Evolutionary conservation across 768 basidiomycete genomes (phyloP), one percentile per base, ranked within the genome.

Genomic region (Kwoniella pini): DNA sequence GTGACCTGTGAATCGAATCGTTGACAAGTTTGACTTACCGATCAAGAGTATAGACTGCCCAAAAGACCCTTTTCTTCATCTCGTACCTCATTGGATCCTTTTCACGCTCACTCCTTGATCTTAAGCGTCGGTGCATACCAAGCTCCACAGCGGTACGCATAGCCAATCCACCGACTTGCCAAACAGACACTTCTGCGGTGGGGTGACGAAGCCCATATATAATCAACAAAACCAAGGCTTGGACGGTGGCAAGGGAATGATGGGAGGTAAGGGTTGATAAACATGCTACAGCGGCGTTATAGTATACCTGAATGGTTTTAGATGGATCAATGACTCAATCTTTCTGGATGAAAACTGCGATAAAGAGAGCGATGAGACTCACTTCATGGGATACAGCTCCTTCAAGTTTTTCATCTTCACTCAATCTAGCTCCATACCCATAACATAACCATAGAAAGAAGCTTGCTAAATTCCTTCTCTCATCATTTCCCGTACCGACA

Each of bases 201-300:
- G 54, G 60, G 44, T 61, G 60, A 2, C 52, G 38, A 19, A 58
- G 62, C 15, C 49, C 44, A 27, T 67, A 69, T 12, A 71, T 64
- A 31, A 57, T 63, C 55, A 74, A 57, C 24, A 74, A 50, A 7
- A 71, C 30, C 3, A 74, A 51, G 0, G 68, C 66, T 56, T 74
- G 70, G 2, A 72, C 73, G 22, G 71, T 71, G 21, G 63, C 67
- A 22, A 75, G 57, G 42, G 74, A 73, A 26, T 73, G 74, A 17
- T 72, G 63, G 1, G 66, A 63, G 11, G 69, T 69, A 13, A 77
- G 59, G 1, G 64, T 71, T 5, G 74, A 74, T 39, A 77, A 58
- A 46, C 71, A 67, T 0, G 68, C 68, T 43, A 76, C 68, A 0
- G 75, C 72, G 19, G 68, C 63, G 53, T 67, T 63, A 62, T 72